Conservation (phyloP, 148 eudicot species). For the Vaccinium corymbosum region DNA sequence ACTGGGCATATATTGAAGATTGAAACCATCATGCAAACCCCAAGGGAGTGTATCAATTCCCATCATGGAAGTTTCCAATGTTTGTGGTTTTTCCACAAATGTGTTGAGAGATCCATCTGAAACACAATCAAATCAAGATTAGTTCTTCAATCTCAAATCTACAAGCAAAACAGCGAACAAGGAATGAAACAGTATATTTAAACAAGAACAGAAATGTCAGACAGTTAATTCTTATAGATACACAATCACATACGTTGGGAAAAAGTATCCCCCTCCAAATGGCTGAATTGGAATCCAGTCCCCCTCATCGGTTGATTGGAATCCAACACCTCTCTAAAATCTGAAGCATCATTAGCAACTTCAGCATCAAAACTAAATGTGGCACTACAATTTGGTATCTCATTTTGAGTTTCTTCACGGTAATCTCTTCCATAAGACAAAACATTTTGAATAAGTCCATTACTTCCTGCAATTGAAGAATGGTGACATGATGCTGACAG, state of each 20-base stretch:
- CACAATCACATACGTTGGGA: slow-evolving; percentile 22
- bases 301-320: slow-evolving; percentile 9
- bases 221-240: not conserved
- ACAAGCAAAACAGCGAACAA: not conserved
- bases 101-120: slow-evolving; percentile 20
- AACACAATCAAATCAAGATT: slow-evolving; percentile 9
- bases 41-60: slow-evolving; percentile 16
- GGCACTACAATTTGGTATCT: slow-evolving; percentile 3
- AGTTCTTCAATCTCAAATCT: not conserved
- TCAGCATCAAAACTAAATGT: slow-evolving; percentile 20
- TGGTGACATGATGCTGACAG: slow-evolving; percentile 15
- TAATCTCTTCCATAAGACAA: slow-evolving; percentile 11
- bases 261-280: not conserved
- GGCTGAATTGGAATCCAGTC: slow-evolving; percentile 4
- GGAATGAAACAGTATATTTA: not conserved
- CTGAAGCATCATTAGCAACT: slow-evolving; percentile 13
- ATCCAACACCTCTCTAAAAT: slow-evolving; percentile 7
- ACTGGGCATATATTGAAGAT: slow-evolving; percentile 18
- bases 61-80: slow-evolving; percentile 20
- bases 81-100: slow-evolving; percentile 15
- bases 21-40: slow-evolving; percentile 21
- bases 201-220: not conserved
- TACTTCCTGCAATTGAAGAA: slow-evolving; percentile 11
- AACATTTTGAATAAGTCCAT: slow-evolving; percentile 13
- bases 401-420: slow-evolving; percentile 18